These are phyloP conservation scores for Microdochium paspali DNA, from an alignment of 2,329 filamentous ascomycete genomes.

Conservation along the genomic window DNA sequence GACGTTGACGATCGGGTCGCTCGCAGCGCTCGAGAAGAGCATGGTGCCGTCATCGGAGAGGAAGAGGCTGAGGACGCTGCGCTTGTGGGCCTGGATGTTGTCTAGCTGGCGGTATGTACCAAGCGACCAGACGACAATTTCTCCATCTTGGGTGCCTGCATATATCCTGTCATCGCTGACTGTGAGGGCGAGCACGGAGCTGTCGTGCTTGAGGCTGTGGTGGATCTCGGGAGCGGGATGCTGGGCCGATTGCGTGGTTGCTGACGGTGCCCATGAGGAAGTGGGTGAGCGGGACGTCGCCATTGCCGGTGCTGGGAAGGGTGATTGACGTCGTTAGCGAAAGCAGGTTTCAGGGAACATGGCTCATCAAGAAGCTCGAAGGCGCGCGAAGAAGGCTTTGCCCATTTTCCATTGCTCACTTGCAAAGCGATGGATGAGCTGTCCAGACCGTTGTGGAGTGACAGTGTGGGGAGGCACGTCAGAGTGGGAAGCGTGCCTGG, in stretches of 20 bases:
- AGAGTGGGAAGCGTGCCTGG: neutral
- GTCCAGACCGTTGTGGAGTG: neutral
- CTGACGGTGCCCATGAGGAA: neutral
- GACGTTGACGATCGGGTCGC: slow-evolving; percentile 88
- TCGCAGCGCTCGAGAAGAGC: slow-evolving; percentile 77
- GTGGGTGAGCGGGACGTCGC: neutral
- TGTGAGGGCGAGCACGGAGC: slow-evolving; percentile 73
- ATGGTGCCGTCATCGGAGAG: slow-evolving; percentile 66
- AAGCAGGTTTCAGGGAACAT: too few species aligned
- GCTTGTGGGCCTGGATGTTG: slow-evolving; percentile 79
- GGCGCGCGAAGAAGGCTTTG: too few species aligned
- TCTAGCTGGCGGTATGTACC: slow-evolving; percentile 74
- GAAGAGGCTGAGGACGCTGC: slow-evolving; percentile 79
- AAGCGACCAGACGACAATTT: slow-evolving; percentile 87
- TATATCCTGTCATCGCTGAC: slow-evolving; percentile 77
- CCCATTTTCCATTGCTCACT: neutral
- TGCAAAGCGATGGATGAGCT: neutral
- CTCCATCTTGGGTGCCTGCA: slow-evolving; percentile 85
- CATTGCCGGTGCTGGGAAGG: neutral
- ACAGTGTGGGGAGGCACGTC: neutral
- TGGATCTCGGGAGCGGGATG: slow-evolving; percentile 49
- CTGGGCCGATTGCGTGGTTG: slow-evolving; percentile 9
- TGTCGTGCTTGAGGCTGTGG: slow-evolving; percentile 68
- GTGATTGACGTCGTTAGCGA: neutral
- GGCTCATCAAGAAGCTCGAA: too few species aligned